phyloP scores from a whole-genome alignment of 2,329 filamentous ascomycete genomes.

The Pseudocercospora ulei region DNA sequence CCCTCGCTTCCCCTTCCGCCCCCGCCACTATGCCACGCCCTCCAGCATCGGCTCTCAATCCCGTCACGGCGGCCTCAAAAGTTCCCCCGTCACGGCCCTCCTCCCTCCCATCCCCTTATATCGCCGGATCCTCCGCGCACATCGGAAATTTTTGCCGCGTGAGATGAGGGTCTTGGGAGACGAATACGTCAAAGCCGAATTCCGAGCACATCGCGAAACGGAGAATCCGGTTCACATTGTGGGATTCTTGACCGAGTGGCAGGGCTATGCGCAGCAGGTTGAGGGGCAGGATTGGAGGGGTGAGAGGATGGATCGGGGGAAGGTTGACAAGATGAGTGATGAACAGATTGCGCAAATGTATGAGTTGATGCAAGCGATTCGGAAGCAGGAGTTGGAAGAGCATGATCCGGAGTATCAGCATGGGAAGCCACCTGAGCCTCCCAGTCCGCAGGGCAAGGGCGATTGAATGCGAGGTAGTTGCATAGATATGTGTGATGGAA shows the following conservation, averaged over 20 bases:
- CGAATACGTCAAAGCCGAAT: slow-evolving; percentile 87
- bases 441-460: slow-evolving; percentile 11
- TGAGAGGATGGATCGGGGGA: slow-evolving; percentile 69
- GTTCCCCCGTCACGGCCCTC: slow-evolving; percentile 53
- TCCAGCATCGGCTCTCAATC: slow-evolving; percentile 30
- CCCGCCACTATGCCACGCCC: slow-evolving; percentile 31
- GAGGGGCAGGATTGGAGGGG: slow-evolving; percentile 80
- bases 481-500: background rate
- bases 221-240: slow-evolving; percentile 92
- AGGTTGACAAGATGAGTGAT: slow-evolving; percentile 91
- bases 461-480: background rate
- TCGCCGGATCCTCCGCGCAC: slow-evolving; percentile 72
- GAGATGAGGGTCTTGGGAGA: slow-evolving; percentile 78
- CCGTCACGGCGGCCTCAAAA: slow-evolving; percentile 30
- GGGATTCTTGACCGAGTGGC: slow-evolving; percentile 96
- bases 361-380: slow-evolving; percentile 80
- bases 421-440: slow-evolving; percentile 17
- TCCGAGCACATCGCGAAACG: slow-evolving; percentile 67
- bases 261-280: slow-evolving; percentile 82
- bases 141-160: slow-evolving; percentile 63
- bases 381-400: slow-evolving; percentile 44
- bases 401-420: slow-evolving; percentile 35
- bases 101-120: slow-evolving; percentile 85
- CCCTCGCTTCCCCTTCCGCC: background rate
- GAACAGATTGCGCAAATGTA: slow-evolving; percentile 90